These are phyloP conservation scores for Hamamelis virginiana DNA, from an alignment of 164 flowering plant genomes.

Conservation along the genomic window DNA sequence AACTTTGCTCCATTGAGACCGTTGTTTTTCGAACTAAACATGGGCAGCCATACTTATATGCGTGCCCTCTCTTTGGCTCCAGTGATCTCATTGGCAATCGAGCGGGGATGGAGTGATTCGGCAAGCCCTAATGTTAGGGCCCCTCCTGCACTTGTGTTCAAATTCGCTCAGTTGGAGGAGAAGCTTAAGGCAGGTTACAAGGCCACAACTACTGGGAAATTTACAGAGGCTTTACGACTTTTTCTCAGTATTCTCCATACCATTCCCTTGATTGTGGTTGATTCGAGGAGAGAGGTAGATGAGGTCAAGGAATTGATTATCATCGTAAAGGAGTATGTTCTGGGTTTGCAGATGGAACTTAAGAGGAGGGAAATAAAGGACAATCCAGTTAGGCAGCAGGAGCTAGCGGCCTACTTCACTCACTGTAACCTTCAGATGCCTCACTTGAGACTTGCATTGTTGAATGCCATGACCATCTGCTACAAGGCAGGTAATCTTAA, in stretches of 20 bases:
- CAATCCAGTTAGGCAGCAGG: slow-evolving; percentile 53
- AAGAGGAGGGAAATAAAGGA: slow-evolving; percentile 50
- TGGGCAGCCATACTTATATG: slow-evolving; percentile 39
- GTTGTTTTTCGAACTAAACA: slow-evolving; percentile 64
- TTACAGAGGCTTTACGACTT: slow-evolving; percentile 43
- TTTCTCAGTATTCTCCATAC: slow-evolving; percentile 46
- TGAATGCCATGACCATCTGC: slow-evolving; percentile 51
- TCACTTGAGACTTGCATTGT: slow-evolving; percentile 46
- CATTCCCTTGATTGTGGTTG: slow-evolving; percentile 67
- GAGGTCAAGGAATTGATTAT: slow-evolving; percentile 73
- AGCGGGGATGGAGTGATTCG: slow-evolving; percentile 42
- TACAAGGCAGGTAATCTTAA: slow-evolving; percentile 57
- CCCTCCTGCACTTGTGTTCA: slow-evolving; percentile 73
- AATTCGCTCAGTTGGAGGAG: slow-evolving; percentile 75
- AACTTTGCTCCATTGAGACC: slow-evolving; percentile 74
- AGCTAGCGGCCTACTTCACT: slow-evolving; percentile 79
- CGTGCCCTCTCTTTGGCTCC: slow-evolving; percentile 52
- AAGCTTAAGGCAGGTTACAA: slow-evolving; percentile 75
- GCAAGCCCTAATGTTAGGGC: slow-evolving; percentile 67
- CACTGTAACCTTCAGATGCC: slow-evolving; percentile 56
- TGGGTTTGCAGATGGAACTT: slow-evolving; percentile 40
- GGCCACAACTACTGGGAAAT: slow-evolving; percentile 39
- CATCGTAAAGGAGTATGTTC: slow-evolving; percentile 44
- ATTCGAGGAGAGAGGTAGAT: slow-evolving; percentile 51
- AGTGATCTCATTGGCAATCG: slow-evolving; percentile 53